Evolutionary conservation across 352 stramenopile species (phyloP).

Genomic region (Globisporangium cederbergense): DNA sequence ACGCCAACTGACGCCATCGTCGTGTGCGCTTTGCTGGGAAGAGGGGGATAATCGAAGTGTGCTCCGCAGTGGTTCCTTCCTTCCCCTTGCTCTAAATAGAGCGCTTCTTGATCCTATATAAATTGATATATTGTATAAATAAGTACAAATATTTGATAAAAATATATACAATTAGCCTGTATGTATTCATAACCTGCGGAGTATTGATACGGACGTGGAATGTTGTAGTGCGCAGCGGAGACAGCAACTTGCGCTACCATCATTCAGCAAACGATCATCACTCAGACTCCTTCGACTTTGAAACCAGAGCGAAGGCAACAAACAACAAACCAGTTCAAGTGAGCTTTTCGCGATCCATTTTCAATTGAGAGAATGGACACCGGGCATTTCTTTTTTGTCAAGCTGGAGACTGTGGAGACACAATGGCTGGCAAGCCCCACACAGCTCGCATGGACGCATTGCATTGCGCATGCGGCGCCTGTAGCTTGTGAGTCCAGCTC

Average conservation of each 20-base stretch:
- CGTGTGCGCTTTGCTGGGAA: not conserved
- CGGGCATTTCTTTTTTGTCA: no score
- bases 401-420: no score
- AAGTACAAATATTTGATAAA: not conserved
- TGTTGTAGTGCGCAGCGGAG: conserved; percentile 7
- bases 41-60: conserved; percentile 7
- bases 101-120: not conserved
- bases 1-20: not conserved
- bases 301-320: not conserved
- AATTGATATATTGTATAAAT: not conserved
- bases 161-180: not conserved
- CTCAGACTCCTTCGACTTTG: conserved; percentile 5
- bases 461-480: no score
- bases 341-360: not conserved
- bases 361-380: not conserved
- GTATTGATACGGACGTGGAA: not conserved
- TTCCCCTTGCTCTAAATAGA: conserved; percentile 10
- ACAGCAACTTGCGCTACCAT: conserved; percentile 23
- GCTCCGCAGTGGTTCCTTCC: conserved; percentile 2
- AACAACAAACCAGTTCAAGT: not conserved
- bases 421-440: no score
- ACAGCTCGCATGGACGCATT: no score
- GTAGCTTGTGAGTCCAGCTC: no score
- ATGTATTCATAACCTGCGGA: not conserved
- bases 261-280: conserved; percentile 16